Evolutionary conservation across 768 basidiomycete species (phyloP), one percentile per base, ranked within the genome.

Genomic region (Trametopsis cervina): DNA sequence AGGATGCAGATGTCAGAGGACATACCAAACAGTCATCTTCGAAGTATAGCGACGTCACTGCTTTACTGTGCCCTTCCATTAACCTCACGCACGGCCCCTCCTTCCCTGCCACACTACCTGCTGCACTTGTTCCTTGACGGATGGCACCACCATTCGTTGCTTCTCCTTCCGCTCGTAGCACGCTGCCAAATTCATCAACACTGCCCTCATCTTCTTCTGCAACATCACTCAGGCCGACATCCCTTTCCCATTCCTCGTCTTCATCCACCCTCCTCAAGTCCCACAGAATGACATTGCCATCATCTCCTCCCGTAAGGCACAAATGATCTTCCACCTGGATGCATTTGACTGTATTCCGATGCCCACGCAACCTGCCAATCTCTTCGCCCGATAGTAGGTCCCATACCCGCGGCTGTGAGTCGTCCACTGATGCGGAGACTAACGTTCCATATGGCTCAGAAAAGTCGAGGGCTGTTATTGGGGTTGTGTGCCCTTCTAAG

Each of bases 371-470:
- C 47, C 85, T 77, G 10, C 90, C 92, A 24, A 93, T 77, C 64
- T 94, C 88, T 46, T 85, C 80, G 9, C 94, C 96, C 24, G 84
- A 78, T 54, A 94, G 79, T 15, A 99, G 72, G 65, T 99, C 96
- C 95, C 93, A 99, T 12, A 97, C 85, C 4, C 87, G 82, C 2
- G 93, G 92, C 47, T 88, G 80, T 11, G 84, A 71, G 56, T 96
- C 95, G 44, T 90, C 87, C 51, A 80, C 81, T 1, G 90, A 85
- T 1, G 92, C 85, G 43, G 81, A 89, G 50, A 98, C 92, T 27
- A 97, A 79, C 9, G 83, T 87, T 13, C 93, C 95, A 58, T 99
- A 99, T 4, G 96, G 96, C 61, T 97, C 95, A 9, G 89, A 90
- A 59, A 98, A 90, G 67, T 99, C 96, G 17, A 99, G 76, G 1